phyloP scores from a whole-genome alignment of 257 asterid genomes.

The Verbena officinalis region DNA sequence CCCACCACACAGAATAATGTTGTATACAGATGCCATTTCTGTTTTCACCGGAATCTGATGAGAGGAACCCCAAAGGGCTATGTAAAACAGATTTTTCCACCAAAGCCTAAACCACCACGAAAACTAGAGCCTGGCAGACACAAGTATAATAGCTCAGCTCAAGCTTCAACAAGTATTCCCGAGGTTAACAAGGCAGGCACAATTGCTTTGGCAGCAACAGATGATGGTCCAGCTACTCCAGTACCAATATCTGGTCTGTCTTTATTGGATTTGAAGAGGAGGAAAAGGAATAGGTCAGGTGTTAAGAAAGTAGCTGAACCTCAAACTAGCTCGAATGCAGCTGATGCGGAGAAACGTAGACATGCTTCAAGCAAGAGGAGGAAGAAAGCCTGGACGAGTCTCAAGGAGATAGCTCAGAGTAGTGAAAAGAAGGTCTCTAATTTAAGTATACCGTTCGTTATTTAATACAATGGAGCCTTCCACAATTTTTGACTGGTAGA shows the following conservation, averaged over 20 bases:
- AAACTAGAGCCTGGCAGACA: constrained; percentile 30
- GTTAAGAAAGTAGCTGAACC: constrained; percentile 45
- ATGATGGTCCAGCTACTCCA: constrained; percentile 54
- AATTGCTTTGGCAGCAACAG: constrained; percentile 33
- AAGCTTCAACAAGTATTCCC: background rate
- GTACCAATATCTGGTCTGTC: constrained; percentile 25
- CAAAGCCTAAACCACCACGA: constrained; percentile 38
- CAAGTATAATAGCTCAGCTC: constrained; percentile 25
- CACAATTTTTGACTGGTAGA: background rate
- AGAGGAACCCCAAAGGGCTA: constrained; percentile 74
- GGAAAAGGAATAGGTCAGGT: constrained; percentile 53
- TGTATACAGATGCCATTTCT: constrained; percentile 67
- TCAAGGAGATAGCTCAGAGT: constrained; percentile 66
- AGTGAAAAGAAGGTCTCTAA: constrained; percentile 37
- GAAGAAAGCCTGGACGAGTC: constrained; percentile 69
- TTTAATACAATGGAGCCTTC: constrained; percentile 20
- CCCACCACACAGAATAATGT: constrained; percentile 47
- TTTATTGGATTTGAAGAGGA: constrained; percentile 61
- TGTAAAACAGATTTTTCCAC: constrained; percentile 53
- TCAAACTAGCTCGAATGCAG: constrained; percentile 28
- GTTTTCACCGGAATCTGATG: constrained; percentile 61
- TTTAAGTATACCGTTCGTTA: constrained; percentile 50
- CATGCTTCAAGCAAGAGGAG: constrained; percentile 52
- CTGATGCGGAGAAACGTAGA: constrained; percentile 32
- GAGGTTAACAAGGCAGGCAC: constrained; percentile 19